phyloP scores from a whole-genome alignment of 495 filamentous ascomycete genomes.

The Penicillium robsamsonii region DNA sequence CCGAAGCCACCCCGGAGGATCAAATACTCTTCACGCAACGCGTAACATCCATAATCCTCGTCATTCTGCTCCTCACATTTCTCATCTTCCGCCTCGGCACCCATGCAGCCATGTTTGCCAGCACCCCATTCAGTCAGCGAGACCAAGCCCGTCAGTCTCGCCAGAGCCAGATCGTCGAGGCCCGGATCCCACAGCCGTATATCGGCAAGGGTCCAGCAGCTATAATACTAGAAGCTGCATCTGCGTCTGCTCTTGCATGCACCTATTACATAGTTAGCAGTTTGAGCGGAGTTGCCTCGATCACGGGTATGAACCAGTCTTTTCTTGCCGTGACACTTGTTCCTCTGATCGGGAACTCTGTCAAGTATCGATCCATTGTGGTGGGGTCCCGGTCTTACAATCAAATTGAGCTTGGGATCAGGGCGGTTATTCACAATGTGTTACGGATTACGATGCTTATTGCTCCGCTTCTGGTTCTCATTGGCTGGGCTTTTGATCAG shows the following conservation, averaged over 20 bases:
- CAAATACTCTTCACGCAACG: conserved; percentile 40
- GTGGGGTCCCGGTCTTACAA: conserved; percentile 15
- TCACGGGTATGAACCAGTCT: conserved; percentile 16
- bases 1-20: conserved; percentile 13
- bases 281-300: conserved; percentile 16
- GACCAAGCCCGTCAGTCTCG: neutral
- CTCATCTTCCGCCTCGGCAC: conserved; percentile 51
- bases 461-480: conserved; percentile 35
- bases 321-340: conserved; percentile 28
- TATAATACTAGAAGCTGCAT: conserved; percentile 15
- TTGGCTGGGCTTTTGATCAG: conserved; percentile 36
- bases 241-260: conserved; percentile 22
- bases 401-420: conserved; percentile 27
- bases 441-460: conserved; percentile 35
- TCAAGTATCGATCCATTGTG: conserved; percentile 23
- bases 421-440: conserved; percentile 24
- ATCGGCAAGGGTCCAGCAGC: neutral
- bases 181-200: conserved; percentile 2
- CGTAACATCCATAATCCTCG: conserved; percentile 44
- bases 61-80: conserved; percentile 66
- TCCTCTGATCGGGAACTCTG: conserved; percentile 28
- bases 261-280: conserved; percentile 26
- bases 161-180: conserved; percentile 1
- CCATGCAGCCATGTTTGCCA: conserved; percentile 20
- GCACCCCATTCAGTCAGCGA: conserved; percentile 7